Evolutionary conservation across 192 early-diverging fungal genomes (phyloP), one percentile per base, ranked within the genome.

Genomic region (Backusella psychrophila): DNA sequence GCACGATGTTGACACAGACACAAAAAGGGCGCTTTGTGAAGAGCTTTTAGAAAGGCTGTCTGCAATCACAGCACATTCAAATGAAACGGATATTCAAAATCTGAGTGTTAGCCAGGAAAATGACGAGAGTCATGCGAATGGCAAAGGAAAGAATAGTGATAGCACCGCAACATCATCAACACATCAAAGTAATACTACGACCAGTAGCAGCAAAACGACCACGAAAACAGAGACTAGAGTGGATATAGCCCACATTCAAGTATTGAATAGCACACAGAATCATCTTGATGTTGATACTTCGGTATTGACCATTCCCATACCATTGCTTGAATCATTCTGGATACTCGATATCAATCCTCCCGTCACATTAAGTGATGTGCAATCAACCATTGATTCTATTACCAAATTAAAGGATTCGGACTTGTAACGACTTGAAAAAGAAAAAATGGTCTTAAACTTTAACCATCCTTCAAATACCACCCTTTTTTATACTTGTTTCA

Each of bases 311-410:
- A 26, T 71, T 5, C 70, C 70, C 4, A 17, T 29, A 15, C 36
- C 41, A 23, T 71, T 71, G 23, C 42, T 71, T 17, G 70, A 71
- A 44, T 49, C 26, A 71, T 71, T 71, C 39, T 71, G 70, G 70
- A 44, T 49, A 71, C 39, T 71, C 31, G 70, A 71, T 7, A 49
- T 71, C 15, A 44, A 31, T 15, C n/a, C 42, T 6, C 70, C 70
- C 19, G 42, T 71, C 3, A 71, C 44, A 12, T 14, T 46, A 15
- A 29, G 39, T 29, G 70, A 71, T 29, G 23, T 71, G 19, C 26
- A 17, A 9, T 26, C 26, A 12, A 38, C 70, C 4, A 71, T 44
- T 14, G 41, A 42, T 69, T 11, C 56, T 4, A 63, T 63, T 29
- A 12, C 23, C 11, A 29, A 63, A 63, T 63, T 63, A 63, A 63